phyloP scores from a whole-genome alignment of 345 rosid species.

The Moricandia arvensis region DNA sequence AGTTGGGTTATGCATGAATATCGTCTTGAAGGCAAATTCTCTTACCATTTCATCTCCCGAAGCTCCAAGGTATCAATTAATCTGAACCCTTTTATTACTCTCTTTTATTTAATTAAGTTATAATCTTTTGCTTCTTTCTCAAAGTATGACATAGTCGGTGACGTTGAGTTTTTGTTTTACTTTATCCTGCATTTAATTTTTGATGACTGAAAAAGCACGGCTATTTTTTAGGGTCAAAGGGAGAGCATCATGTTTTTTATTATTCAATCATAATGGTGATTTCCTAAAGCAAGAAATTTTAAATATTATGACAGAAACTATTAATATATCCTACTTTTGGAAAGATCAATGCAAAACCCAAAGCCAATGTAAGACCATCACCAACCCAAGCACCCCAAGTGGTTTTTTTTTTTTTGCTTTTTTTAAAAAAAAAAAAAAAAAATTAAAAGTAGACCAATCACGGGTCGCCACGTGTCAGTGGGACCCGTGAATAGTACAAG shows the following conservation, averaged over 20 bases:
- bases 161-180: constrained; percentile 19
- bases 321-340: constrained; percentile 24
- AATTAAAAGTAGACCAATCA: no score
- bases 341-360: constrained; percentile 27
- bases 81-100: background rate
- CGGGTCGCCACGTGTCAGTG: no score
- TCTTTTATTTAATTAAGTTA: background rate
- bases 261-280: constrained; percentile 28
- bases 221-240: constrained; percentile 26
- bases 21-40: constrained; percentile 93
- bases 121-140: background rate
- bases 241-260: constrained; percentile 25
- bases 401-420: no score
- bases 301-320: background rate
- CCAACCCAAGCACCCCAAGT: no score
- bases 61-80: constrained; percentile 63
- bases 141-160: constrained; percentile 33
- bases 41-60: constrained; percentile 78
- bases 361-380: constrained; percentile 33
- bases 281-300: constrained; percentile 14
- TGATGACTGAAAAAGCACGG: constrained; percentile 33
- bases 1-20: constrained; percentile 99
- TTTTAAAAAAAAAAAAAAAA: no score
- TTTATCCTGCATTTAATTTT: constrained; percentile 26
- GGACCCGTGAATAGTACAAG: no score